Conservation (phyloP, 2,329 filamentous ascomycete genomes). For the Acrocalymma vagum region DNA sequence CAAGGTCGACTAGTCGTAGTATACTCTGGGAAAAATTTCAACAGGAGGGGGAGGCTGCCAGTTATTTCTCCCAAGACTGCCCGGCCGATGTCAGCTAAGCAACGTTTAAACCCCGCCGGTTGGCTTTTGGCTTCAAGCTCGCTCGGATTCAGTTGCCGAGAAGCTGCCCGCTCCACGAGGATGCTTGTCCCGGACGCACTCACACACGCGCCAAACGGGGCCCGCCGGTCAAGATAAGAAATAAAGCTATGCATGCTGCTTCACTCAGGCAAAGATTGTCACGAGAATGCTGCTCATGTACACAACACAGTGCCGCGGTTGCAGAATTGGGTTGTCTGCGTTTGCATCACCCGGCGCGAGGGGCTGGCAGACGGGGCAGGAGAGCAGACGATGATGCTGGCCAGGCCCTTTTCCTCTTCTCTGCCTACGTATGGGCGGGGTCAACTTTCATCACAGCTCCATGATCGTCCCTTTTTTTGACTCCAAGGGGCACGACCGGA, state of each 20-base stretch:
- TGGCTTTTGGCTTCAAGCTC: constrained; percentile 27
- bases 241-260: neutral
- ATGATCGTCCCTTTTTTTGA: no score
- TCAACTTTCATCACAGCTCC: no score
- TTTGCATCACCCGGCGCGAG: constrained; percentile 38
- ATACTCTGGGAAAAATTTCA: no score
- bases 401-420: no score
- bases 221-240: constrained; percentile 8
- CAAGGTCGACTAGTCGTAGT: no score
- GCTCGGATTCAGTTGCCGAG: constrained; percentile 35
- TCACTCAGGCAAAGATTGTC: constrained; percentile 32
- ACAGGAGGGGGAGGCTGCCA: no score
- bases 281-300: constrained; percentile 34
- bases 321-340: constrained; percentile 19
- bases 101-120: constrained; percentile 26
- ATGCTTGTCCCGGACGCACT: constrained; percentile 27
- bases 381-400: no score
- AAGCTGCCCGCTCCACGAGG: no score
- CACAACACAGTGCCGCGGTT: constrained; percentile 22
- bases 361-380: no score
- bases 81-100: constrained; percentile 12
- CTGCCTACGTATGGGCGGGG: no score
- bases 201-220: constrained; percentile 12
- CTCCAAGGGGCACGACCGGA: no score
- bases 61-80: no score